These are phyloP conservation scores for Paecilomyces dactylethromorphus DNA, from an alignment of 2,329 filamentous ascomycete species.

Conservation along the genomic window DNA sequence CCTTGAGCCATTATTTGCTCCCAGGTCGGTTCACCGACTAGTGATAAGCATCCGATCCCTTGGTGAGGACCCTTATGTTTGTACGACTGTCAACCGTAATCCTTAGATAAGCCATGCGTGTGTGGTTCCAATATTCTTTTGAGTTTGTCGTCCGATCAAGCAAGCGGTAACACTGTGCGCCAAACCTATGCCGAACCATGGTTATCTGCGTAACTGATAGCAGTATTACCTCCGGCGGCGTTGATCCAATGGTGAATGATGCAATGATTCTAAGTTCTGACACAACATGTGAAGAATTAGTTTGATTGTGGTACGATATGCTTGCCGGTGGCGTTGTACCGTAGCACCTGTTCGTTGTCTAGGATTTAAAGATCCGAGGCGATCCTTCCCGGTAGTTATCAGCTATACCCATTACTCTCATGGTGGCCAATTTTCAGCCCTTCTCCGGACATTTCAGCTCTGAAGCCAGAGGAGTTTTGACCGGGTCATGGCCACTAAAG, in stretches of 20 bases:
- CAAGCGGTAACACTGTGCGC: not conserved
- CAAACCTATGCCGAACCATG: not conserved
- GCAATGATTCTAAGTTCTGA: not conserved
- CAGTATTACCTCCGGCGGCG: not conserved
- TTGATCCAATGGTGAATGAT: not conserved
- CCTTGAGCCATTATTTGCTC: not conserved
- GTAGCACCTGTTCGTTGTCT: not conserved
- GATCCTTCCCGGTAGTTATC: not conserved
- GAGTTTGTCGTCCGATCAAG: not conserved
- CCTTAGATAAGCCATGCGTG: not conserved
- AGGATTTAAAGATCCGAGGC: not conserved
- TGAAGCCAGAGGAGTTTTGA: not conserved
- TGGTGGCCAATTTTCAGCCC: not conserved
- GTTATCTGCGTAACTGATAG: not conserved
- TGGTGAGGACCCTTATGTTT: not conserved
- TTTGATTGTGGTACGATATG: not conserved
- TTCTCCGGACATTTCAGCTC: not conserved
- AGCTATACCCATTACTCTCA: not conserved
- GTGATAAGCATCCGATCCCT: not conserved
- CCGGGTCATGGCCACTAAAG: not conserved
- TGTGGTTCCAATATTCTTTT: not conserved
- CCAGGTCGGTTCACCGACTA: not conserved
- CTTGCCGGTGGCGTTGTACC: not conserved
- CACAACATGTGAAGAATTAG: not conserved
- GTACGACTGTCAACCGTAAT: too few species aligned